Percentiles rank a stretch among this genome's conserved stretches.
Conservation (phyloP, 140 eudicot genomes). For the Anethum foeniculum region DNA sequence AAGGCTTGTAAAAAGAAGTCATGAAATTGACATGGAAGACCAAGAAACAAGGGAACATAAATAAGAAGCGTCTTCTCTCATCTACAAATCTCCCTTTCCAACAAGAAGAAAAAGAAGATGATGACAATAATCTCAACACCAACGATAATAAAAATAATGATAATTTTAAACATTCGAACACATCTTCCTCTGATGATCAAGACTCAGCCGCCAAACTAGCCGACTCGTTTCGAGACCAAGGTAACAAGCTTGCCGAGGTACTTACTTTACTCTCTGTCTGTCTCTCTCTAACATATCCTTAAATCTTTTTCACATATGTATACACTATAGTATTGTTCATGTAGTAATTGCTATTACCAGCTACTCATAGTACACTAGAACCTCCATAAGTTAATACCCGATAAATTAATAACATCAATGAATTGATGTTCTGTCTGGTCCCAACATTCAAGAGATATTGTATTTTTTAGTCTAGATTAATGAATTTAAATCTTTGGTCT, state of each 20-base stretch:
- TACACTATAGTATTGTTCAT: too few species aligned
- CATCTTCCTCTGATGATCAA: neutral
- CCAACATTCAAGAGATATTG: too few species aligned
- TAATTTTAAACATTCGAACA: neutral
- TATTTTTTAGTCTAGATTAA: too few species aligned
- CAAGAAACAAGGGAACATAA: neutral
- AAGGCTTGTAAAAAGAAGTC: neutral
- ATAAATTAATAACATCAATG: too few species aligned
- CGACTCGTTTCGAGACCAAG: slow-evolving; percentile 11
- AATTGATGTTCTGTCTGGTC: neutral
- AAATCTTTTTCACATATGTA: too few species aligned
- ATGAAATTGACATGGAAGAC: slow-evolving; percentile 14
- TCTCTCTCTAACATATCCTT: too few species aligned
- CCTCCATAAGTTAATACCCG: too few species aligned
- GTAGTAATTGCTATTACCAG: too few species aligned
- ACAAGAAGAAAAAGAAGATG: neutral
- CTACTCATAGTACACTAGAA: too few species aligned
- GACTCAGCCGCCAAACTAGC: neutral
- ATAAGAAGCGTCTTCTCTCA: slow-evolving; percentile 5
- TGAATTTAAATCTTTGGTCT: too few species aligned
- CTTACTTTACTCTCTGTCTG: too few species aligned
- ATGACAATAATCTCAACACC: neutral
- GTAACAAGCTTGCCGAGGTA: slow-evolving; percentile 17
- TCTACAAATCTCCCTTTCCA: slow-evolving; percentile 2
- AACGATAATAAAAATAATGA: neutral